phyloP scores from a whole-genome alignment of 2,329 filamentous ascomycete species.

The Pestalotiopsis sp. region DNA sequence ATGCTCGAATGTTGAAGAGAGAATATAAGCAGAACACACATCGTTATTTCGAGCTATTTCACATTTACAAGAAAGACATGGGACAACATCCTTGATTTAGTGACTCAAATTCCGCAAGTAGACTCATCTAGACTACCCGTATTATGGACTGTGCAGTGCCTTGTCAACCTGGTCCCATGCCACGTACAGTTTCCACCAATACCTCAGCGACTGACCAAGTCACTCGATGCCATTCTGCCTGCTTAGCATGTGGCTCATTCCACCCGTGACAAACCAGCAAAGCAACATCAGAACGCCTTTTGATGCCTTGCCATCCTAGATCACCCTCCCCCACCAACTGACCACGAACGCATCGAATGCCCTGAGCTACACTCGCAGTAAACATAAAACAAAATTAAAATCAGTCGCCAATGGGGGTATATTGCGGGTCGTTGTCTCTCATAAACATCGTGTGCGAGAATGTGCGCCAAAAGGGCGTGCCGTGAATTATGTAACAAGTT shows the following conservation, averaged over 20 bases:
- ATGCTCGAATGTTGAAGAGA: too few species aligned
- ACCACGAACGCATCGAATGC: constrained; percentile 4
- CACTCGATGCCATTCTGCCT: background rate
- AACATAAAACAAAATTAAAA: background rate
- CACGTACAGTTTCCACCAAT: too few species aligned
- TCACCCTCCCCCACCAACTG: background rate
- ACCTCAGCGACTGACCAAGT: too few species aligned
- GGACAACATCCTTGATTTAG: too few species aligned
- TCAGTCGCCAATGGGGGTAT: background rate
- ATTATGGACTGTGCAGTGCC: too few species aligned
- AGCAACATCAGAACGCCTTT: background rate
- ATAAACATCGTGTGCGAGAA: background rate
- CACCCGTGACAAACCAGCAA: background rate
- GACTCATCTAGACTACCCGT: too few species aligned
- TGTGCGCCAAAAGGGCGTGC: background rate
- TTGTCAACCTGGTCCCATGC: too few species aligned
- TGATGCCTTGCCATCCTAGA: background rate
- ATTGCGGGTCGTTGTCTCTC: background rate
- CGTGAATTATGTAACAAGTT: background rate
- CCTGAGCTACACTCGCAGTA: background rate
- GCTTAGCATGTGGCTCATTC: background rate
- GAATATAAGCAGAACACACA: too few species aligned
- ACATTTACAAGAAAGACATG: too few species aligned
- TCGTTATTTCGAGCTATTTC: too few species aligned
- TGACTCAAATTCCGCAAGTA: too few species aligned